Base-by-base conservation (phyloP, 164 flowering plant species). In the Umbilicus rupestris region DNA sequence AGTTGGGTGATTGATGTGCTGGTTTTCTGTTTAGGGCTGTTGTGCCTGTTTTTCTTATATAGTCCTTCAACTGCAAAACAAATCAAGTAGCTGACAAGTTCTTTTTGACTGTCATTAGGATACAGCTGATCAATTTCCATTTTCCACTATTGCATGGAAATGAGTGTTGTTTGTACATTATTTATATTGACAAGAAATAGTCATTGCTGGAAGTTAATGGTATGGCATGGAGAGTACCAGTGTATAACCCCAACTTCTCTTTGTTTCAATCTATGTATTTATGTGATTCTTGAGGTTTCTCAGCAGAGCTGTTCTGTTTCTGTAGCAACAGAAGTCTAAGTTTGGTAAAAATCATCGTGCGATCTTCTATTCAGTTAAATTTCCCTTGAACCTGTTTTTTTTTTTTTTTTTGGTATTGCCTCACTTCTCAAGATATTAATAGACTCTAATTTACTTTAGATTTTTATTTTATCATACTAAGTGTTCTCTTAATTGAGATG, bases 151-250 rank as follows among this genome's bases (percentile, higher is more conserved):
- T 30, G 30, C 37, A 14, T 39, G 46, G 16, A 63, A n/a, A 7
- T 60, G 12, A 31, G 31, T 11, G 28, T 11, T 66, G 37, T 50
- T 41, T 68, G 45, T 24, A 45, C 30, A 16, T 69, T 39, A 37
- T 39, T 31, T 30, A 3, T 41, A 37, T 15, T 17, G 44, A 41
- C 44, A 41, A 41, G 12, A 24, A 52, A 50, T 3, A 52, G 58
- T 24, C 29, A 20, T 52, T 24, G 29, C 33, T 30, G 52, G 74
- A 58, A 49, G 41, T 52, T 62, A 30, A 37, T n/a, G n/a, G n/a
- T n/a, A n/a, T 49, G 49, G 30, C 0, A 77, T 86, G 88, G 81
- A 46, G 16, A 80, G 69, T 10, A 17, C 10, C n/a, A 45, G 5
- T 45, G 17, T 4, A 15, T 9, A 1, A 41, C 14, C 14, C 46